Conservation (phyloP, 192 early-diverging fungal species). For the Backusella tarrabulga region DNA sequence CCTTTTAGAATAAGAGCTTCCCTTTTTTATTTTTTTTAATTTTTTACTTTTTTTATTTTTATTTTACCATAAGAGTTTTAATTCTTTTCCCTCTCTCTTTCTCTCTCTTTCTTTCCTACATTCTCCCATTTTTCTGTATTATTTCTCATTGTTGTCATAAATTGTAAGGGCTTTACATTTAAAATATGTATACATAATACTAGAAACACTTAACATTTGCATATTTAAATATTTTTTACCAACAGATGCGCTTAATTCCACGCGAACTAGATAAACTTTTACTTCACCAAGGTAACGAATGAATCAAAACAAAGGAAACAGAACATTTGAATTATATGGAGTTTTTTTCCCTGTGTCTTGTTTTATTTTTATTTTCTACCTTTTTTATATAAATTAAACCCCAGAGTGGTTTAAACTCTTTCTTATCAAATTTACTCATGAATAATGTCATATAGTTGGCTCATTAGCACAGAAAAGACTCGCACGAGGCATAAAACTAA, state of each 20-base stretch:
- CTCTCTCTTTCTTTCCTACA: not conserved
- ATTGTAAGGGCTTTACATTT: not conserved
- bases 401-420: not conserved
- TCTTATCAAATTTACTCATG: not conserved
- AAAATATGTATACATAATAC: not conserved
- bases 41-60: not conserved
- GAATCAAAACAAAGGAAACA: not conserved
- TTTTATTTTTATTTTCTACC: not conserved
- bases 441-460: slow-evolving; percentile 50
- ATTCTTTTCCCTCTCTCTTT: not conserved
- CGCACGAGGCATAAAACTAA: slow-evolving; percentile 83
- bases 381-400: not conserved
- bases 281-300: slow-evolving; percentile 60
- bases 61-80: not conserved
- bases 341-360: not conserved
- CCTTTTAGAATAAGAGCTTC: not conserved
- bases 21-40: not conserved
- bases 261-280: slow-evolving; percentile 91
- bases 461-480: slow-evolving; percentile 86
- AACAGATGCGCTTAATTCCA: slow-evolving; percentile 74
- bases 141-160: not conserved
- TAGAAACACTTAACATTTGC: not conserved
- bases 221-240: not conserved
- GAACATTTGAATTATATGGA: not conserved
- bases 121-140: not conserved